phyloP scores from a whole-genome alignment of 2,329 filamentous ascomycete genomes.

The Ophiostoma pallidulum region DNA sequence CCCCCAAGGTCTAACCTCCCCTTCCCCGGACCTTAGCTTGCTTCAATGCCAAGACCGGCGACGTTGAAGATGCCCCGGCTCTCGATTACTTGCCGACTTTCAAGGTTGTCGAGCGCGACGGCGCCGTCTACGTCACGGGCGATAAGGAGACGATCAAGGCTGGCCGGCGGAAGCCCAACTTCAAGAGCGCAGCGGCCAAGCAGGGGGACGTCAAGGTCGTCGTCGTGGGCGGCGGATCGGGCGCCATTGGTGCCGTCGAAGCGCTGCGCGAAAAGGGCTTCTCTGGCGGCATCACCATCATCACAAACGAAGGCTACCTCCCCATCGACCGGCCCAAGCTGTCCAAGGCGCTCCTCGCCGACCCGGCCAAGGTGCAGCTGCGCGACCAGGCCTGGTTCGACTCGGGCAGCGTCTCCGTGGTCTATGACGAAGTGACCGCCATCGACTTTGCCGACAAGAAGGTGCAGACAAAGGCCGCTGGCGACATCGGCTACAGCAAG shows the following conservation, averaged over 20 bases:
- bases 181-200: slow-evolving; percentile 52
- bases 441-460: slow-evolving; percentile 69
- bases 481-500: slow-evolving; percentile 70
- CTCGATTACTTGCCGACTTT: slow-evolving; percentile 80
- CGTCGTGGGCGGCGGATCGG: slow-evolving; percentile 83
- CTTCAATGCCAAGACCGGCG: slow-evolving; percentile 81
- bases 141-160: slow-evolving; percentile 71
- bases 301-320: slow-evolving; percentile 73
- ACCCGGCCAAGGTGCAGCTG: slow-evolving; percentile 68
- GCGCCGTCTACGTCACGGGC: slow-evolving; percentile 73
- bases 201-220: slow-evolving; percentile 56
- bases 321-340: slow-evolving; percentile 93
- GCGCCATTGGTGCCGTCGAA: slow-evolving; percentile 71
- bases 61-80: slow-evolving; percentile 90
- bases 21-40: slow-evolving; percentile 53
- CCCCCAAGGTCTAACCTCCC: not conserved
- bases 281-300: slow-evolving; percentile 68
- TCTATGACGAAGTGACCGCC: slow-evolving; percentile 55
- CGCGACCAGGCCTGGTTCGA: slow-evolving; percentile 72
- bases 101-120: slow-evolving; percentile 69
- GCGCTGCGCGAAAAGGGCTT: slow-evolving; percentile 75
- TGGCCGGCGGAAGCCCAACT: slow-evolving; percentile 61
- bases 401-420: slow-evolving; percentile 44
- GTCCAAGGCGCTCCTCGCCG: slow-evolving; percentile 83
- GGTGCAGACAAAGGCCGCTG: slow-evolving; percentile 65